Evolutionary conservation across 2,329 filamentous ascomycete species (phyloP).

Genomic region (Capronia epimyces): DNA sequence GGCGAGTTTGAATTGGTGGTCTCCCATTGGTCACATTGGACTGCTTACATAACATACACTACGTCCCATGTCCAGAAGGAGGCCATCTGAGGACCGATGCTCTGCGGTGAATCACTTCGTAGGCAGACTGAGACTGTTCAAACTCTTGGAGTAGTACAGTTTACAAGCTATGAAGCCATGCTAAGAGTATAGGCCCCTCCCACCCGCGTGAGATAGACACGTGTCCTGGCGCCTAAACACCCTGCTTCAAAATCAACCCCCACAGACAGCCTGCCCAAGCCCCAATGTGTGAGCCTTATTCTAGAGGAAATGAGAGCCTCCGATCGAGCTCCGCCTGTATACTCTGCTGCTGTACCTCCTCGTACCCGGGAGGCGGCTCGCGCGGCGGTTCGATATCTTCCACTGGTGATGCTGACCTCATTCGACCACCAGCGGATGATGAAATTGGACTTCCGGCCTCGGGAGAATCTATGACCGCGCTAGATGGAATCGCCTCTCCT

Average conservation of each 20-base stretch:
- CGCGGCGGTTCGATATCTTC: slow-evolving; percentile 46
- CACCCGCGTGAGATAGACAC: neutral
- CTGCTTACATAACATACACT: neutral
- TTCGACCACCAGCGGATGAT: neutral
- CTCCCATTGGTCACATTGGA: neutral
- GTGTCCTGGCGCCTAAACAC: neutral
- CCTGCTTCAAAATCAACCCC: slow-evolving; percentile 1
- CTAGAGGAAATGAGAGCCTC: slow-evolving; percentile 32
- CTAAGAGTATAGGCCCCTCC: neutral
- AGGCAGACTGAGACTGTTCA: too few relatives aligned
- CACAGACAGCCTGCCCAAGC: neutral
- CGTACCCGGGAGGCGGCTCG: slow-evolving; percentile 85
- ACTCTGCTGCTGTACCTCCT: slow-evolving; percentile 80
- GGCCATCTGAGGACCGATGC: too few relatives aligned
- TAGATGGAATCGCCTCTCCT: slow-evolving; percentile 18
- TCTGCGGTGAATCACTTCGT: too few relatives aligned
- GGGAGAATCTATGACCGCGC: slow-evolving; percentile 17
- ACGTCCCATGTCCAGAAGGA: neutral
- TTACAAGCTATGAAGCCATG: neutral
- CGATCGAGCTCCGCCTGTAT: slow-evolving; percentile 68
- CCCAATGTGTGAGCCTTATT: neutral
- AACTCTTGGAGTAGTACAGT: too few relatives aligned
- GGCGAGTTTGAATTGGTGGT: neutral
- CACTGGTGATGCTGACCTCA: slow-evolving; percentile 3
- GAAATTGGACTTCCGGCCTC: slow-evolving; percentile 2